phyloP scores from a whole-genome alignment of 345 rosid genomes.

The Populus euphratica region DNA sequence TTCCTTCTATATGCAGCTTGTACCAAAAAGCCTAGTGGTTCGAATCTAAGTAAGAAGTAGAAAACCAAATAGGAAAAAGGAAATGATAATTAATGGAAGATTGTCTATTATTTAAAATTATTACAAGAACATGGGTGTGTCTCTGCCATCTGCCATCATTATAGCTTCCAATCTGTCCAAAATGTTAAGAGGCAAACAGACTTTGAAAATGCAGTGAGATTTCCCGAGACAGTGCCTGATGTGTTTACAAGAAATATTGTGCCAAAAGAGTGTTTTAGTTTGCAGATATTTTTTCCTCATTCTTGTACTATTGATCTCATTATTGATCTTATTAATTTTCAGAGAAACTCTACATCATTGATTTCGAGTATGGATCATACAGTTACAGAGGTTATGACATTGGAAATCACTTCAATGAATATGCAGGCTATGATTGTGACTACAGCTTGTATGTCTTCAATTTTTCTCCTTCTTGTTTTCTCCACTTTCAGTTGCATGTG shows the following conservation, averaged over 20 bases:
- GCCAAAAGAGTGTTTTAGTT: not conserved
- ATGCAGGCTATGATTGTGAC: conserved; percentile 93
- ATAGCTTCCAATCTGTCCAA: not conserved
- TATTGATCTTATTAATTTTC: conserved; percentile 21
- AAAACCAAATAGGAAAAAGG: too few relatives aligned
- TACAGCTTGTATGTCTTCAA: conserved; percentile 60
- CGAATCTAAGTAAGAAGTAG: too few relatives aligned
- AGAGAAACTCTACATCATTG: conserved; percentile 87
- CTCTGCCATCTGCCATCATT: not conserved
- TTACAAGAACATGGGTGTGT: not conserved
- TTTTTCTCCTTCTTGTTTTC: conserved; percentile 11
- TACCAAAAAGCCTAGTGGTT: too few relatives aligned
- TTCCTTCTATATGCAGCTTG: too few relatives aligned
- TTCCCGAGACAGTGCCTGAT: conserved; percentile 8
- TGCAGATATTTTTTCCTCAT: not conserved
- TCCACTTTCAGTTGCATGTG: not conserved
- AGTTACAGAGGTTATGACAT: conserved; percentile 89
- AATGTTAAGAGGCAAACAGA: not conserved
- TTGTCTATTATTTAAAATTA: not conserved
- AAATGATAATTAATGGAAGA: not conserved
- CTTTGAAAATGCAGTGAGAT: not conserved
- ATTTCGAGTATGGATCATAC: conserved; percentile 95
- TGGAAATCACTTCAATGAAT: conserved; percentile 94
- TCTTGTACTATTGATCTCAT: conserved; percentile 16
- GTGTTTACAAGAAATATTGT: not conserved